Evolutionary conservation across 495 filamentous ascomycete species (phyloP).

Genomic region (Penicillium goetzii): DNA sequence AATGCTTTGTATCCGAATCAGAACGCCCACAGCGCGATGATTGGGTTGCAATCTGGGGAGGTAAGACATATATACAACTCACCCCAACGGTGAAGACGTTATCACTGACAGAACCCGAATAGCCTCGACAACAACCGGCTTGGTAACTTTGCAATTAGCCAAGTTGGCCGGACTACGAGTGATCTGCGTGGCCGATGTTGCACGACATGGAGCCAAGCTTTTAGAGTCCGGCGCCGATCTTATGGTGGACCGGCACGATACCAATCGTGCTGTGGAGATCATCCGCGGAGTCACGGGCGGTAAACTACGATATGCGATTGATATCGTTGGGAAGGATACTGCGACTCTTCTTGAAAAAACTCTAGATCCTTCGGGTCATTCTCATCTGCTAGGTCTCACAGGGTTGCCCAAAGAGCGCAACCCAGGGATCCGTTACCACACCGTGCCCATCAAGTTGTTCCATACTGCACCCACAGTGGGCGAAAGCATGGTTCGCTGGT

Average conservation of each 20-base stretch:
- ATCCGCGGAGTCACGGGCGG: constrained; percentile 56
- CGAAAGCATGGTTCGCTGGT: constrained; percentile 58
- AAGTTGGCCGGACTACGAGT: constrained; percentile 61
- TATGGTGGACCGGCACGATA: constrained; percentile 64
- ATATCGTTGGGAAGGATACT: constrained; percentile 63
- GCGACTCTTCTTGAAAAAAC: constrained; percentile 54
- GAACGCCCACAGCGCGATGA: constrained; percentile 57
- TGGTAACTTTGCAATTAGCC: constrained; percentile 62
- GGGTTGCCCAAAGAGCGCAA: constrained; percentile 59
- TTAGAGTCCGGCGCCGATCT: constrained; percentile 57
- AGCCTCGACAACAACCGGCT: constrained; percentile 65
- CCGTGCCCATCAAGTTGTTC: constrained; percentile 70
- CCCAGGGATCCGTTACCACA: constrained; percentile 56
- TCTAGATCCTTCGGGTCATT: constrained; percentile 39
- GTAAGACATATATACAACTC: constrained; percentile 38
- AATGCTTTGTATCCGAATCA: constrained; percentile 53
- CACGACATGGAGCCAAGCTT: constrained; percentile 61
- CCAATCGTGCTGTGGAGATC: constrained; percentile 61
- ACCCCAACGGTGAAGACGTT: not conserved
- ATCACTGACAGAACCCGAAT: not conserved
- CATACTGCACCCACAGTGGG: constrained; percentile 63
- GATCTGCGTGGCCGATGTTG: constrained; percentile 62
- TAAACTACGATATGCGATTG: constrained; percentile 63
- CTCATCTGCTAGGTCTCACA: constrained; percentile 65
- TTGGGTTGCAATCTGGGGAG: constrained; percentile 73